phyloP scores from a whole-genome alignment of 805 yeast species.

The Schizosaccharomyces octosporus region DNA sequence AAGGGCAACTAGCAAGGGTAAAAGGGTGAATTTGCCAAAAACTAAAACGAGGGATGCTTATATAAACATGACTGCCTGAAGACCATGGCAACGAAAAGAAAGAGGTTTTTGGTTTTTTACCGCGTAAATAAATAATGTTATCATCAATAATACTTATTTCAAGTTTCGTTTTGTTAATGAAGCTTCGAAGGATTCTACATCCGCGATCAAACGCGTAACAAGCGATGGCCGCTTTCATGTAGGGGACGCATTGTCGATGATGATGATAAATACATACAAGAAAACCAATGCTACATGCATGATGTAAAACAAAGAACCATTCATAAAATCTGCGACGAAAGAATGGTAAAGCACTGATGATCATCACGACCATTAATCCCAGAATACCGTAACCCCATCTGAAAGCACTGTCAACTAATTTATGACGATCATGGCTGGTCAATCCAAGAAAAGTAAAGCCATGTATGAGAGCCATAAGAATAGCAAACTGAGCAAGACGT shows the following conservation, averaged over 20 bases:
- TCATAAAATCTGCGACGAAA: not conserved
- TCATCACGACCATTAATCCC: not conserved
- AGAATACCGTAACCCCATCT: not conserved
- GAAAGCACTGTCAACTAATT: not conserved
- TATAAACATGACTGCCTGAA: slow-evolving; percentile 9
- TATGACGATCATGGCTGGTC: not conserved
- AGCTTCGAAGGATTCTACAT: not conserved
- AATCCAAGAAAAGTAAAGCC: not conserved
- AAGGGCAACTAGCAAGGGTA: slow-evolving; percentile 19
- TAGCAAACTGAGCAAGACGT: not conserved
- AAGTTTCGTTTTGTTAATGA: not conserved
- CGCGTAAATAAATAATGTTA: not conserved
- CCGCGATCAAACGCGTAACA: not conserved
- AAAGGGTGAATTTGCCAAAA: slow-evolving; percentile 9
- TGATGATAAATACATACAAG: not conserved
- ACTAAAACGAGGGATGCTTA: slow-evolving; percentile 7
- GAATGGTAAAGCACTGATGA: not conserved
- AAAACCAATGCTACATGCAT: not conserved
- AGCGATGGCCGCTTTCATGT: not conserved
- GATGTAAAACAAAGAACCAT: not conserved
- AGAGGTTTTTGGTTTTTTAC: not conserved
- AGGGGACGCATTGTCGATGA: not conserved
- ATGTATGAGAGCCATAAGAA: not conserved
- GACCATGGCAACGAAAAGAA: slow-evolving; percentile 5
- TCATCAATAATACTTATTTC: not conserved